Conservation (phyloP, 495 filamentous ascomycete species). For the Penicillium steckii region DNA sequence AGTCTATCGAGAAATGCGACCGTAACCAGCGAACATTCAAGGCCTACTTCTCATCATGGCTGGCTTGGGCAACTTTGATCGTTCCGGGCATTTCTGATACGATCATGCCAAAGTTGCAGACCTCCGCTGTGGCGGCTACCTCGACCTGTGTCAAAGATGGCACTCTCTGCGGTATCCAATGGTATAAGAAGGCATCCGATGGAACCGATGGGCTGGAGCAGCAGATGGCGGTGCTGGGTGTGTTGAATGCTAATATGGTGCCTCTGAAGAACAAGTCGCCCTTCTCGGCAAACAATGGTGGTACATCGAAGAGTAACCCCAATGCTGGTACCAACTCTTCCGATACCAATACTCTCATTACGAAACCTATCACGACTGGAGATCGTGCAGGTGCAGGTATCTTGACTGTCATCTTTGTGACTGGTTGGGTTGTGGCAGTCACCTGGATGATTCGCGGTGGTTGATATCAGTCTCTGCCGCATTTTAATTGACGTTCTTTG, state of each 20-base stretch:
- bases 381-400: constrained; percentile 67
- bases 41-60: constrained; percentile 69
- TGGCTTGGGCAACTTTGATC: constrained; percentile 63
- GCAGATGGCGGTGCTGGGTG: constrained; percentile 59
- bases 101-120: constrained; percentile 56
- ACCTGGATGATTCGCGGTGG: constrained; percentile 43
- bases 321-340: constrained; percentile 49
- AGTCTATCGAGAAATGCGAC: constrained; percentile 62
- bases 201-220: constrained; percentile 51
- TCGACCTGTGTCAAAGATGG: constrained; percentile 57
- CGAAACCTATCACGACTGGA: constrained; percentile 47
- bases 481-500: constrained; percentile 3
- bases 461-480: constrained; percentile 10
- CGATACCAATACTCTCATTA: constrained; percentile 17
- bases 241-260: constrained; percentile 54
- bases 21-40: constrained; percentile 74
- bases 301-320: constrained; percentile 63
- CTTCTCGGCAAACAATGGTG: constrained; percentile 56
- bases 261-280: constrained; percentile 45
- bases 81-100: constrained; percentile 58
- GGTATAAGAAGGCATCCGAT: constrained; percentile 48
- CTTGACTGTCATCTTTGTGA: constrained; percentile 57
- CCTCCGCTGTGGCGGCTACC: constrained; percentile 58
- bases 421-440: constrained; percentile 49
- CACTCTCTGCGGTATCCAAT: constrained; percentile 48